A percentile compares a stretch with the other conserved stretches of the same genome.
These are phyloP conservation scores for Cyanodermella asteris DNA, from an alignment of 2,329 filamentous ascomycete genomes.

Conservation along the genomic window DNA sequence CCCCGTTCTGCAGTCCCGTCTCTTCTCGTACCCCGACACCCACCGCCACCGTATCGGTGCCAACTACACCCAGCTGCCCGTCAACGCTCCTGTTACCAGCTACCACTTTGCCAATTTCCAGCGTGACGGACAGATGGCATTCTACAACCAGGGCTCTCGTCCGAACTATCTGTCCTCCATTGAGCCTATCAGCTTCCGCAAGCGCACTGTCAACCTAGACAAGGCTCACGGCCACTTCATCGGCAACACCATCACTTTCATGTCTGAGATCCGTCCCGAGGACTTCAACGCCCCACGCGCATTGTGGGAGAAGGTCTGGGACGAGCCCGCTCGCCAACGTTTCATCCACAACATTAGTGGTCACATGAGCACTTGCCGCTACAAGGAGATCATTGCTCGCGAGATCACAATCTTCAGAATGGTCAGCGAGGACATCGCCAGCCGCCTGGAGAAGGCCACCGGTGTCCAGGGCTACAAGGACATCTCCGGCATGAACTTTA, in stretches of 20 bases:
- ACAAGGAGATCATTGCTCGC: constrained; percentile 31
- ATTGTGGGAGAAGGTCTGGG: constrained; percentile 38
- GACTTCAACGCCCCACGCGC: constrained; percentile 31
- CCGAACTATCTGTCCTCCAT: constrained; percentile 34
- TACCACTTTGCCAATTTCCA: constrained; percentile 41
- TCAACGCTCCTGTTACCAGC: constrained; percentile 30
- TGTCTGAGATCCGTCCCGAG: constrained; percentile 29
- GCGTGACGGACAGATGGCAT: constrained; percentile 49
- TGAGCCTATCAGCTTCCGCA: constrained; percentile 26
- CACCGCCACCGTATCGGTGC: constrained; percentile 40
- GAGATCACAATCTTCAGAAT: constrained; percentile 39
- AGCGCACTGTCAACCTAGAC: constrained; percentile 24
- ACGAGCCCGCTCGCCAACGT: constrained; percentile 34
- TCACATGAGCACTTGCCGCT: constrained; percentile 34
- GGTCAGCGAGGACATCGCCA: constrained; percentile 32
- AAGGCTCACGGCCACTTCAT: constrained; percentile 28
- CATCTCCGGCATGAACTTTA: constrained; percentile 33
- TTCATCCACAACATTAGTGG: constrained; percentile 37
- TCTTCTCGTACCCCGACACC: constrained; percentile 51
- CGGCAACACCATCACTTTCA: constrained; percentile 26
- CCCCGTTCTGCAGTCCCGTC: constrained; percentile 44
- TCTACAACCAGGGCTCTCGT: constrained; percentile 39
- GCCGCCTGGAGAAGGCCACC: constrained; percentile 29
- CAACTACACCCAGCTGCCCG: constrained; percentile 43
- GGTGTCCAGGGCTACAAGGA: constrained; percentile 38